Evolutionary conservation across 192 early-diverging fungal species (phyloP).

Genomic region (Oehlia diaphana): DNA sequence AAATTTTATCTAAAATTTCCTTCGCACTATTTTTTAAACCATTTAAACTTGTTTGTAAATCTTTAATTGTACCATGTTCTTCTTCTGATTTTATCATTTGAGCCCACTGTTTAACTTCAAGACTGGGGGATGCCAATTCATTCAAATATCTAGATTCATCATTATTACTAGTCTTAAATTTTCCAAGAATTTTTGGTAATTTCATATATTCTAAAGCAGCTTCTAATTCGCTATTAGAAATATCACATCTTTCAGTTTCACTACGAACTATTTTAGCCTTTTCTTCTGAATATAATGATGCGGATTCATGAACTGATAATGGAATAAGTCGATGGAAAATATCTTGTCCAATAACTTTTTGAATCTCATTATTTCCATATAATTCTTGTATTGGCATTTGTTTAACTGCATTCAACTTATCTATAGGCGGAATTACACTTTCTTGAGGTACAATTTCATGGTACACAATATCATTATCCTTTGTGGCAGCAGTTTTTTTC

Average conservation of each 20-base stretch:
- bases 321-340: constrained; percentile 89
- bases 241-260: constrained; percentile 75
- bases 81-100: constrained; percentile 63
- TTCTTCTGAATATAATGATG: constrained; percentile 94
- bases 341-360: constrained; percentile 86
- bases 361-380: constrained; percentile 70
- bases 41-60: constrained; percentile 64
- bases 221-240: constrained; percentile 82
- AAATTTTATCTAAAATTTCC: constrained; percentile 66
- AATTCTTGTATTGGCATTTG: constrained; percentile 73
- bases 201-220: constrained; percentile 87
- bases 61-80: constrained; percentile 46
- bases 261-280: constrained; percentile 89
- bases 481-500: constrained; percentile 62
- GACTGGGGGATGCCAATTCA: constrained; percentile 56
- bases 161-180: constrained; percentile 61
- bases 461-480: constrained; percentile 98
- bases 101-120: constrained; percentile 63
- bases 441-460: constrained; percentile 82
- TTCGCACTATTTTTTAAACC: constrained; percentile 62
- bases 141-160: constrained; percentile 45
- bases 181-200: constrained; percentile 71
- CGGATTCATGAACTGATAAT: constrained; percentile 89
- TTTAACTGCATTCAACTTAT: constrained; percentile 86
- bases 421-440: constrained; percentile 75